Evolutionary conservation across 257 asterid species (phyloP).

Genomic region (Plantago elongata): DNA sequence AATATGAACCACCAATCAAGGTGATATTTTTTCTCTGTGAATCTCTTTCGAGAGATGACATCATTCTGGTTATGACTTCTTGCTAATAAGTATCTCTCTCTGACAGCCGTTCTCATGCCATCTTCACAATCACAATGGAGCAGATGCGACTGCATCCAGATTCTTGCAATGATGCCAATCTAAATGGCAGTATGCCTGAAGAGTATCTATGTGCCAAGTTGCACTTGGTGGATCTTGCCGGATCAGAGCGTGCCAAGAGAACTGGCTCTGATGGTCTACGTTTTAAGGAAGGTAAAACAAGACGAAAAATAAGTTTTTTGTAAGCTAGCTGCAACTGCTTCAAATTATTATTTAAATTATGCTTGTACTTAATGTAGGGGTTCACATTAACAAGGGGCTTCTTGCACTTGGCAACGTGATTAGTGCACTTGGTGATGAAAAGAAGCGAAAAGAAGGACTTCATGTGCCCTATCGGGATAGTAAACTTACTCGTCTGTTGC

Average conservation of each 20-base stretch:
- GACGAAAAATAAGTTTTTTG: not conserved
- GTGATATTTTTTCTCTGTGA: constrained; percentile 24
- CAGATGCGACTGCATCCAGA: constrained; percentile 71
- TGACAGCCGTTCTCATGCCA: constrained; percentile 97
- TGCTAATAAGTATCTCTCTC: constrained; percentile 7
- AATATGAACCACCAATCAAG: constrained; percentile 97
- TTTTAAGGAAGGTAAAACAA: constrained; percentile 78
- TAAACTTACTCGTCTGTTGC: constrained; percentile 96
- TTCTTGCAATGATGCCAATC: constrained; percentile 38
- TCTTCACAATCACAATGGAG: constrained; percentile 97
- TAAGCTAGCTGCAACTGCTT: constrained; percentile 9
- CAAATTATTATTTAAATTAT: constrained; percentile 14
- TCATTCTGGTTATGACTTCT: not conserved
- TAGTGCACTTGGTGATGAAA: constrained; percentile 98
- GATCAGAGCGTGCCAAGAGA: constrained; percentile 98
- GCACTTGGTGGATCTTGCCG: constrained; percentile 99
- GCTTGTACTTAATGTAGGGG: constrained; percentile 46
- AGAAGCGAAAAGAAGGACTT: constrained; percentile 89
- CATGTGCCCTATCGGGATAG: constrained; percentile 99
- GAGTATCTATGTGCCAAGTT: constrained; percentile 97
- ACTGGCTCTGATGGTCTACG: constrained; percentile 99
- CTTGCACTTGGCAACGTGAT: constrained; percentile 98
- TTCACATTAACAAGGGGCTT: constrained; percentile 97
- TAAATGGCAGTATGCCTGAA: constrained; percentile 68
- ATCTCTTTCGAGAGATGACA: not conserved